Percentiles rank a stretch among this genome's conserved stretches.
These are phyloP conservation scores for Hydrangea macrophylla DNA, from an alignment of 148 eudicot species.

Conservation along the genomic window DNA sequence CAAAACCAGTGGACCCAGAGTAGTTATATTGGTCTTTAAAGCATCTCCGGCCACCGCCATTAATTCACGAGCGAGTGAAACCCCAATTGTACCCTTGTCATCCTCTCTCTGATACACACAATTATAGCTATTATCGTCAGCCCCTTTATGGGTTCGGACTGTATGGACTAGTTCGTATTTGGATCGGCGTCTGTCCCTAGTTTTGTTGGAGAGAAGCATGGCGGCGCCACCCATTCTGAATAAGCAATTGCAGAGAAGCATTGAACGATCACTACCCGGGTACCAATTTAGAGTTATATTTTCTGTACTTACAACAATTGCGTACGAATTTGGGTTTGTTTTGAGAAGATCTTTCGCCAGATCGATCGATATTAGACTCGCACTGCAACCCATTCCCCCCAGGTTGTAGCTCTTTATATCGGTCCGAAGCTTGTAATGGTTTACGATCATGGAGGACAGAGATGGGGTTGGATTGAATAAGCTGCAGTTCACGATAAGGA, in stretches of 20 bases:
- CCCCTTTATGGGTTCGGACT: conserved; percentile 75
- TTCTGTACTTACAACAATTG: conserved; percentile 71
- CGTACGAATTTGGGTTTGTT: conserved; percentile 55
- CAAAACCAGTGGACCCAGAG: conserved; percentile 68
- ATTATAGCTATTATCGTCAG: conserved; percentile 62
- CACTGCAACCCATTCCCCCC: conserved; percentile 87
- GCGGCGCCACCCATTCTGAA: conserved; percentile 90
- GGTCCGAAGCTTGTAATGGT: conserved; percentile 65
- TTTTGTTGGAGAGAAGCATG: conserved; percentile 57
- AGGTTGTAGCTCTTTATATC: conserved; percentile 58
- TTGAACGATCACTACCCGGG: conserved; percentile 74
- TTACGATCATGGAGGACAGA: conserved; percentile 79
- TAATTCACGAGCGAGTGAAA: conserved; percentile 65
- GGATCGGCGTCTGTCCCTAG: conserved; percentile 38
- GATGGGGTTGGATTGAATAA: conserved; percentile 78
- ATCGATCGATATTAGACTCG: conserved; percentile 74
- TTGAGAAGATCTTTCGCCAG: conserved; percentile 57
- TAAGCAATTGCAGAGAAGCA: conserved; percentile 73
- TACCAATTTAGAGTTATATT: conserved; percentile 80
- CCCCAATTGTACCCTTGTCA: conserved; percentile 51
- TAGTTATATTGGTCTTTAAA: conserved; percentile 74
- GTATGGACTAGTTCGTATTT: conserved; percentile 73
- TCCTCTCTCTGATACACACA: conserved; percentile 76
- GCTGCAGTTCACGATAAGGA: conserved; percentile 76
- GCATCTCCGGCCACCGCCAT: conserved; percentile 91